These are phyloP conservation scores for Hemerocallis citrina DNA, from an alignment of 106 monocot species.

Conservation along the genomic window DNA sequence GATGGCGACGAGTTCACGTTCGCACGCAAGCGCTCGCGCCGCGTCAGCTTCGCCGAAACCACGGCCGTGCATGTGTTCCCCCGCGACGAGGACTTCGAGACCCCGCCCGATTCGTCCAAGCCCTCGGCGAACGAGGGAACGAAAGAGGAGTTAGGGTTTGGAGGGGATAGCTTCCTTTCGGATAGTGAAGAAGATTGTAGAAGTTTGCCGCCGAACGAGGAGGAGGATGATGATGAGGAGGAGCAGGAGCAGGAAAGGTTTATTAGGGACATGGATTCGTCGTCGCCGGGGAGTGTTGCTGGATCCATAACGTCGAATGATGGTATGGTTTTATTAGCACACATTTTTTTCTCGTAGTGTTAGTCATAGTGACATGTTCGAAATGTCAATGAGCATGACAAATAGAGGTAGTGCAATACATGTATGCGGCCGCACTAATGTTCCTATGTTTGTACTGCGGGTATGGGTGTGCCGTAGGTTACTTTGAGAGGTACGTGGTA, in stretches of 20 bases:
- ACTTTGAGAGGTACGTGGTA: too few species aligned
- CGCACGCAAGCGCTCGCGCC: slow-evolving; percentile 44
- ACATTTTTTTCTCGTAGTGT: too few species aligned
- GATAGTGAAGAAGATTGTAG: slow-evolving; percentile 31
- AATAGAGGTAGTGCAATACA: too few species aligned
- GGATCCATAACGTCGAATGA: slow-evolving; percentile 74
- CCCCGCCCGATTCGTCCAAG: slow-evolving; percentile 38
- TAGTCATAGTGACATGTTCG: too few species aligned
- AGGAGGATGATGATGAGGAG: slow-evolving; percentile 36
- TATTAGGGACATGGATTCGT: slow-evolving; percentile 38
- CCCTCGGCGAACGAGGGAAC: neutral
- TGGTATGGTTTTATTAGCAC: too few species aligned
- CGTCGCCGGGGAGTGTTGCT: slow-evolving; percentile 67
- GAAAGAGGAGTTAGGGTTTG: slow-evolving; percentile 15
- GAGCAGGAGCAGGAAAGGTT: slow-evolving; percentile 36
- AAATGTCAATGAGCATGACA: too few species aligned
- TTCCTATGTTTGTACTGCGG: too few species aligned
- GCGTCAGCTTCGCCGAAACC: slow-evolving; percentile 97
- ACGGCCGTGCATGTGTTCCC: slow-evolving; percentile 80
- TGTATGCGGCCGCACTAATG: too few species aligned
- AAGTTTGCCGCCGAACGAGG: slow-evolving; percentile 6
- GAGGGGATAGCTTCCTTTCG: neutral
- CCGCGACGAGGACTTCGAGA: slow-evolving; percentile 77
- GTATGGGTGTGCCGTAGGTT: too few species aligned
- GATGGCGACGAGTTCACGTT: slow-evolving; percentile 38